Base-by-base conservation (phyloP, 2,329 filamentous ascomycete genomes). In the Ascochyta koolunga region DNA sequence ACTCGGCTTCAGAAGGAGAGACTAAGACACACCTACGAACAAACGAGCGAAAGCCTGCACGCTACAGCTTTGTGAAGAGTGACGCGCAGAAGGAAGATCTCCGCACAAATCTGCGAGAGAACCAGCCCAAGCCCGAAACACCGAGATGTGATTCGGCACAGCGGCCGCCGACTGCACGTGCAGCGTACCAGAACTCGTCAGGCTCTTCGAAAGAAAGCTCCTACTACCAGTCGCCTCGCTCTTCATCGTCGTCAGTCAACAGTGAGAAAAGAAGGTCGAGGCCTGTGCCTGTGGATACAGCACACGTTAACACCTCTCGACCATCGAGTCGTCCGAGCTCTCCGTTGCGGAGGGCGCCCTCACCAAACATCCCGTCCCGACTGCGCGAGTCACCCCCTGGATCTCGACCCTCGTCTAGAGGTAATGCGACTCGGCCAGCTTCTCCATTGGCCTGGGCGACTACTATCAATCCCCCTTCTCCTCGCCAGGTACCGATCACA, bases 1-100 rank as follows among this genome's bases (percentile, higher is more conserved):
- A 68, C 3, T 58, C 63, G 0, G 72, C 74, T 33, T 36, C 64
- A 1, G 71, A 73, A 22, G 50, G 60, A 6, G 67, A 71, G 18
- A 67, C 68, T 22, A 60, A 56, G 3, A 57, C 62, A 9, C 65
- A 61, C 24, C 60, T 74, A 7, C 67, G 68, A 16, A 66, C 67
- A 13, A 59, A 57, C 31, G 62, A 70, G 36, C 65, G 73, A 29
- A 67, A 67, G 51, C 70, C 75, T 10, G 68, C 72, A 10, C 65
- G 70, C 9, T 76, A 76, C 58, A 77, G 74, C 54, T 77, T 77
- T 55, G 69, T 73, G 33, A 70, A 71, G 62, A 72, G 60, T 41
- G 69, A 75, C 6, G 54, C 72, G 19, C 69, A 71, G 35, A 71
- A 64, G 46, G 72, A 76, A 18, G 66, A 74, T 22, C 56, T 74